Base-by-base conservation (phyloP, 2,329 filamentous ascomycete genomes). In the Trichoderma hamatum region DNA sequence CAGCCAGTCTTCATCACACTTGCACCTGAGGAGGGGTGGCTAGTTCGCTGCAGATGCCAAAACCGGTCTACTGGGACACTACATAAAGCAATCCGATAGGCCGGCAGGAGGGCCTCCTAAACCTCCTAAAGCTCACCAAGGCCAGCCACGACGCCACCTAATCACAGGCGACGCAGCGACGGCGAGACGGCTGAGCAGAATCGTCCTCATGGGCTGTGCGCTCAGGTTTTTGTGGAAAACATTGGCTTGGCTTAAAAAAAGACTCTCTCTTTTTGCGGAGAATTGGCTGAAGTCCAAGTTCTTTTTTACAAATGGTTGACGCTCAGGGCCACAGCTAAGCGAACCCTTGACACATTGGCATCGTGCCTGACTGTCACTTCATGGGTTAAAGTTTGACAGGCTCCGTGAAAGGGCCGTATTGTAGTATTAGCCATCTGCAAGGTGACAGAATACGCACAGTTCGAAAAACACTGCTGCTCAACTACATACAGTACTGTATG, bases 71-170 rank as follows among this genome's bases (percentile, higher is more conserved):
- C 56, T 54, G 65, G 65, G 56, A 68, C 56, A 30, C 11, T 30
- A 30, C 55, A 68, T 21, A n/a, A 34, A 30, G 43, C 32, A 52
- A 68, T 36, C 56, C 56, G 56, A 61, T 54, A 39, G 65, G 65
- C 32, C 39, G 13, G 36, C 14, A 10, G 6, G 16, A 19, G 39
- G 56, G 19, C 30, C 30, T 49, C 59, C 39, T 43, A 30, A 46
- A 10, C 46, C 49, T 21, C 28, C 43, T 21, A 26, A 26, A 10
- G 30, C 28, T 39, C 34, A 67, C 43, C 34, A 51, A 59, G 5
- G 39, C 28, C 28, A 51, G 28, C 63, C 36, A 46, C 52, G n/a
- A 56, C 63, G 63, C 64, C 64, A 67, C 54, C 21, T 67, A 51
- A 58, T 67, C 36, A 67, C 39, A n/a, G 51, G 49, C 26, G 24